phyloP scores from a whole-genome alignment of 2,329 filamentous ascomycete species.

The Cordyceps pruinosa region DNA sequence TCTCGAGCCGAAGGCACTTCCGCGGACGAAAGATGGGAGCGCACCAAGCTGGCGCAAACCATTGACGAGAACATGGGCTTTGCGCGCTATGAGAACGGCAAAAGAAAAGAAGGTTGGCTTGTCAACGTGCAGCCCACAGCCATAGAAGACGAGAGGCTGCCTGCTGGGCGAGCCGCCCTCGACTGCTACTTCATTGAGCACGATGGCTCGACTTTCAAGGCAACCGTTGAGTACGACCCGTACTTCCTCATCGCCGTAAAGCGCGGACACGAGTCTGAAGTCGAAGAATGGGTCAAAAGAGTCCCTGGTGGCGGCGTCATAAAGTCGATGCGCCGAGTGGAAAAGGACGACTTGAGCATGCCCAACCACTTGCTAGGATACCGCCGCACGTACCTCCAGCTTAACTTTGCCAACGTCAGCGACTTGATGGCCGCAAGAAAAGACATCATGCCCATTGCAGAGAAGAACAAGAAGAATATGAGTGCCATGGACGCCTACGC shows the following conservation, averaged over 20 bases:
- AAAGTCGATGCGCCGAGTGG: slow-evolving; percentile 67
- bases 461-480: slow-evolving; percentile 94
- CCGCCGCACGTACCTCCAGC: slow-evolving; percentile 76
- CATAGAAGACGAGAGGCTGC: slow-evolving; percentile 76
- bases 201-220: slow-evolving; percentile 86
- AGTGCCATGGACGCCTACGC: slow-evolving; percentile 98
- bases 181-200: slow-evolving; percentile 97
- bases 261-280: slow-evolving; percentile 80
- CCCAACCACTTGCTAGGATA: slow-evolving; percentile 95
- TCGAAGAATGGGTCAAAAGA: slow-evolving; percentile 88
- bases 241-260: slow-evolving; percentile 93
- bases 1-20: slow-evolving; percentile 79
- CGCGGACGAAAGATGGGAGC: slow-evolving; percentile 86
- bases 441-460: slow-evolving; percentile 81
- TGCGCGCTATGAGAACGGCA: slow-evolving; percentile 80
- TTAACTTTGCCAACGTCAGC: slow-evolving; percentile 79
- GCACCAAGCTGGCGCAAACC: slow-evolving; percentile 70
- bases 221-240: slow-evolving; percentile 90
- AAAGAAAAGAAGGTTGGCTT: slow-evolving; percentile 78
- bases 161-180: slow-evolving; percentile 79
- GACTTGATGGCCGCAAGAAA: slow-evolving; percentile 80
- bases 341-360: slow-evolving; percentile 91
- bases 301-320: slow-evolving; percentile 73
- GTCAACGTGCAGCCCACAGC: slow-evolving; percentile 90
- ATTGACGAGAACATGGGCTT: slow-evolving; percentile 98